Percentiles rank a stretch among this genome's conserved stretches.
phyloP scores from a whole-genome alignment of 805 yeast species.

The Deakozyma indianensis region DNA sequence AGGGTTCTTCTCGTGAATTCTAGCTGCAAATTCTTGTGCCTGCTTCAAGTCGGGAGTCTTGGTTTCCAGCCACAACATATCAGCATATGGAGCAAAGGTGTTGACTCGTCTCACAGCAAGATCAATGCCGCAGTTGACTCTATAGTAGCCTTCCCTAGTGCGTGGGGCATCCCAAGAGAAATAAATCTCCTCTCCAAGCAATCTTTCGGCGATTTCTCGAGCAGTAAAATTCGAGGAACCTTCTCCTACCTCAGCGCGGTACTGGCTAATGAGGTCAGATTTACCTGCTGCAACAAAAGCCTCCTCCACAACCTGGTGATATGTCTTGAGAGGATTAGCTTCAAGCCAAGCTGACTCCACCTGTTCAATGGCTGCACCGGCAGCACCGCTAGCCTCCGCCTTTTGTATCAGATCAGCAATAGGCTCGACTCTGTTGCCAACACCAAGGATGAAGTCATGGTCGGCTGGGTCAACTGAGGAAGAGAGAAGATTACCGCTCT shows the following conservation, averaged over 20 bases:
- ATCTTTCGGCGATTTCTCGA: slow-evolving; percentile 16
- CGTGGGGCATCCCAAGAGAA: slow-evolving; percentile 51
- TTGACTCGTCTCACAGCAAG: slow-evolving; percentile 41
- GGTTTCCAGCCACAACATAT: slow-evolving; percentile 49
- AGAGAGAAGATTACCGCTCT: slow-evolving; percentile 36
- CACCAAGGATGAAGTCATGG: slow-evolving; percentile 42
- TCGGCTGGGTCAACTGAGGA: slow-evolving; percentile 41
- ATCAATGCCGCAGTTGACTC: slow-evolving; percentile 34
- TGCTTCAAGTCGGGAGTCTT: slow-evolving; percentile 40
- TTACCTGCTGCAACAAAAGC: slow-evolving; percentile 18
- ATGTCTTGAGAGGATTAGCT: slow-evolving; percentile 28
- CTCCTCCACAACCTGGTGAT: slow-evolving; percentile 33
- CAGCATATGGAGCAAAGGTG: slow-evolving; percentile 44
- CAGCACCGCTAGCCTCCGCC: slow-evolving; percentile 28
- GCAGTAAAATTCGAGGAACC: slow-evolving; percentile 20
- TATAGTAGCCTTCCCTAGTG: slow-evolving; percentile 43
- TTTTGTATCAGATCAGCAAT: slow-evolving; percentile 30
- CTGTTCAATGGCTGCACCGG: slow-evolving; percentile 21
- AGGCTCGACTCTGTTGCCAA: slow-evolving; percentile 26
- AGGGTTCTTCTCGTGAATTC: slow-evolving; percentile 34
- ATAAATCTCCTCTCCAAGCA: slow-evolving; percentile 21
- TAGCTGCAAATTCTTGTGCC: slow-evolving; percentile 33
- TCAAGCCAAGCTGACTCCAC: slow-evolving; percentile 36
- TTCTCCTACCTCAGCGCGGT: slow-evolving; percentile 12
- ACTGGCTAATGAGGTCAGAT: slow-evolving; percentile 17